A percentile compares a stretch with the other conserved stretches of the same genome.
These are phyloP conservation scores for Trichoderma oligosporum DNA, from an alignment of 2,329 filamentous ascomycete species.

Conservation along the genomic window DNA sequence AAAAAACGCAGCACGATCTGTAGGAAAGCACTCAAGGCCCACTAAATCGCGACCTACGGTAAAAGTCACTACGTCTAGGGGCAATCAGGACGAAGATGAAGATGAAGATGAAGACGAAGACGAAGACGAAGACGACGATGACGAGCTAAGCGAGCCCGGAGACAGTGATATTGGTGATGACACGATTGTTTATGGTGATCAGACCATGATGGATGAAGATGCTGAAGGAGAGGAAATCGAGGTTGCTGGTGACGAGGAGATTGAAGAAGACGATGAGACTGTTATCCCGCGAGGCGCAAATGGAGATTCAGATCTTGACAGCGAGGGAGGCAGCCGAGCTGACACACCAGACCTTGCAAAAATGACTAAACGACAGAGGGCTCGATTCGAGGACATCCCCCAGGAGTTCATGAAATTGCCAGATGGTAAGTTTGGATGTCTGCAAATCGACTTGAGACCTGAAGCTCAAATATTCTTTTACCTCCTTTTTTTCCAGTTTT, in stretches of 20 bases:
- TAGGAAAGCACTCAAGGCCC: slow-evolving; percentile 40
- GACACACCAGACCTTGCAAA: slow-evolving; percentile 54
- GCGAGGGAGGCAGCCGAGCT: slow-evolving; percentile 43
- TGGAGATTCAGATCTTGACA: slow-evolving; percentile 22
- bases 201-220: slow-evolving; percentile 46
- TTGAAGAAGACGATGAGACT: slow-evolving; percentile 39
- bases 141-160: slow-evolving; percentile 52
- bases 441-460: background rate
- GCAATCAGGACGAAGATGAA: slow-evolving; percentile 36
- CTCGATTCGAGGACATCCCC: slow-evolving; percentile 54
- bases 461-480: too few relatives aligned
- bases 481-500: background rate
- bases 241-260: slow-evolving; percentile 40
- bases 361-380: slow-evolving; percentile 59
- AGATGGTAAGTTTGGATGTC: slow-evolving; percentile 44
- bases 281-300: slow-evolving; percentile 29
- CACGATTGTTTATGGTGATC: slow-evolving; percentile 40
- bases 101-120: slow-evolving; percentile 51
- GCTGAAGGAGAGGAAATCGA: slow-evolving; percentile 46
- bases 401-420: slow-evolving; percentile 58
- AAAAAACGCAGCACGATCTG: slow-evolving; percentile 35
- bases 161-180: slow-evolving; percentile 46
- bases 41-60: slow-evolving; percentile 35
- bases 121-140: slow-evolving; percentile 50
- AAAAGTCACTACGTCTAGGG: slow-evolving; percentile 33